phyloP scores from a whole-genome alignment of 371 early-diverging fungal species.

The Fennellomyces sp. region DNA sequence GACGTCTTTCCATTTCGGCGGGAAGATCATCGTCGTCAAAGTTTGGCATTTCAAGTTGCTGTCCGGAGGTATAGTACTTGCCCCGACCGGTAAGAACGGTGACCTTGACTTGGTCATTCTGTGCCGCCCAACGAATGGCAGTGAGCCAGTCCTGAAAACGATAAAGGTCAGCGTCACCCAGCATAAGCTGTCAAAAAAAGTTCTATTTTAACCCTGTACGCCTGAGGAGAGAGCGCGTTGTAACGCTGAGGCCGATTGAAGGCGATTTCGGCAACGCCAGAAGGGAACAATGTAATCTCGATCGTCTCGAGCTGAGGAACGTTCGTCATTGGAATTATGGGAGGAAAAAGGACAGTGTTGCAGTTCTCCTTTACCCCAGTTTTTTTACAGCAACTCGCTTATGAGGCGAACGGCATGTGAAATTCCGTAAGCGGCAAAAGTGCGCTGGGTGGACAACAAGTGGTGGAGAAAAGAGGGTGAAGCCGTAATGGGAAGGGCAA shows the following conservation, averaged over 20 bases:
- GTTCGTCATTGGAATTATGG: background rate
- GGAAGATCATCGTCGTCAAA: conserved; percentile 32
- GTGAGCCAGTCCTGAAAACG: conserved; percentile 61
- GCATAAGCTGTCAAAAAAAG: background rate
- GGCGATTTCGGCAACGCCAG: conserved; percentile 66
- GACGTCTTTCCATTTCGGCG: conserved; percentile 27
- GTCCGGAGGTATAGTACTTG: conserved; percentile 69
- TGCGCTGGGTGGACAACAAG: no score
- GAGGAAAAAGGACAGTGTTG: background rate
- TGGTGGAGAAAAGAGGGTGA: no score
- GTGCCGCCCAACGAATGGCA: conserved; percentile 61
- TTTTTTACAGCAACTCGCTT: background rate
- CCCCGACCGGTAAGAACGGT: conserved; percentile 71
- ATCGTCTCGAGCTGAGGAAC: conserved; percentile 57
- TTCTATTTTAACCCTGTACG: conserved; percentile 44
- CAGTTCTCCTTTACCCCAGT: conserved; percentile 1
- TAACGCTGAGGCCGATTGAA: conserved; percentile 69
- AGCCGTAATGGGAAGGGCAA: no score
- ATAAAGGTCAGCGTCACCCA: background rate
- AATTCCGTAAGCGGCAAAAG: background rate
- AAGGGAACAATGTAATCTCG: conserved; percentile 47
- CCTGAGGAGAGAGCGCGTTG: conserved; percentile 67
- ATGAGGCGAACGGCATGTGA: background rate
- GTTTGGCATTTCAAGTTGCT: conserved; percentile 53
- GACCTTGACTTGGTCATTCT: conserved; percentile 55